Conservation (phyloP, 2,329 filamentous ascomycete species). For the Periglandula ipomoeae region DNA sequence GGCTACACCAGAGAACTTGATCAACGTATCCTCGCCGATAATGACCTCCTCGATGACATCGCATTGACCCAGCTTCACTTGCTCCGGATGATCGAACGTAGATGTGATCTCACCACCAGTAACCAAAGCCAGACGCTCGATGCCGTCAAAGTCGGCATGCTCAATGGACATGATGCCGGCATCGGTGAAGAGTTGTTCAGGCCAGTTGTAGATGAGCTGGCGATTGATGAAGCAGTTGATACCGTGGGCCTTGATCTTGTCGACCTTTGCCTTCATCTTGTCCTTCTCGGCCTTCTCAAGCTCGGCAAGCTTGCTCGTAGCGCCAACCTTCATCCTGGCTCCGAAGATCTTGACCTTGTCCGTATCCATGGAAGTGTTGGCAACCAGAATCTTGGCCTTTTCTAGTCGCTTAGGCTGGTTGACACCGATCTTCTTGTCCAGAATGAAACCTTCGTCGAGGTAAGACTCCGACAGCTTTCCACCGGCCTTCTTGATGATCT, state of each 20-base stretch:
- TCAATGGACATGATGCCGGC: conserved; percentile 98
- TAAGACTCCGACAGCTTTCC: conserved; percentile 97
- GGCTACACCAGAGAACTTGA: conserved; percentile 94
- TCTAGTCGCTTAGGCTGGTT: conserved; percentile 97
- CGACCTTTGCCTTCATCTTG: conserved; percentile 99
- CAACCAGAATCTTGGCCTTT: conserved; percentile 96
- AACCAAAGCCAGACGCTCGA: conserved; percentile 87
- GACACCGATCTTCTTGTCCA: conserved; percentile 98
- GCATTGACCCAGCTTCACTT: conserved; percentile 91
- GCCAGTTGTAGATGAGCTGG: conserved; percentile 99
- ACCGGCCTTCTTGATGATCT: conserved; percentile 98
- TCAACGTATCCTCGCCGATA: conserved; percentile 93
- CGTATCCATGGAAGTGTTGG: conserved; percentile 98
- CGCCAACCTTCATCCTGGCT: conserved; percentile 90
- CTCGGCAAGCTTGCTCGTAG: conserved; percentile 94
- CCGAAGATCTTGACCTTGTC: conserved; percentile 99
- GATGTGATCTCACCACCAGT: conserved; percentile 96
- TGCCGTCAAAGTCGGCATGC: conserved; percentile 97
- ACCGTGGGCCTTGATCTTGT: conserved; percentile 95
- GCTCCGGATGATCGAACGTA: conserved; percentile 95
- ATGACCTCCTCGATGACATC: conserved; percentile 97
- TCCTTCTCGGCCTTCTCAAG: conserved; percentile 96
- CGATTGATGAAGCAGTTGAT: conserved; percentile 99
- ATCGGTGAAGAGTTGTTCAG: conserved; percentile 95
- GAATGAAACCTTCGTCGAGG: conserved; percentile 93